Evolutionary conservation across 306 rosid species (phyloP), one percentile per base, ranked within the genome.

Genomic region (Vachellia pachyceras): DNA sequence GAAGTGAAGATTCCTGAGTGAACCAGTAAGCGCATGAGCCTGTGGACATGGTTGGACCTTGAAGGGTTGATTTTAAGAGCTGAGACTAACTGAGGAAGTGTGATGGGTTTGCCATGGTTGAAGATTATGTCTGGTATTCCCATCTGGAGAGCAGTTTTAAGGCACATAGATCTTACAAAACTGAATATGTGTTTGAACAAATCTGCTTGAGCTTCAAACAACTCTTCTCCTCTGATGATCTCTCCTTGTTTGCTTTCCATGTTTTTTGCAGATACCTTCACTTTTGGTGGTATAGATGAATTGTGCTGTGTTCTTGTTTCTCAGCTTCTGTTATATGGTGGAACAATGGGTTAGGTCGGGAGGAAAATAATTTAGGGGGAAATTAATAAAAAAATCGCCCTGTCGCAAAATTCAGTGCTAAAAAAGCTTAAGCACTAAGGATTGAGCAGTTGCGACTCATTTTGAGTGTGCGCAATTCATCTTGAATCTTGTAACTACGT

Each of bases 11-110:
- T 25, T 29, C 67, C 67, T 11, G 39, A 61, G 18, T 61, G 39
- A 29, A 61, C 67, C 39, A 61, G 67, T 25, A 61, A 11, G 67
- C 67, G 39, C 67, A 61, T 61, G 18, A 61, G 39, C n/a, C 67
- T 29, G 18, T 23, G 40, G 35, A 58, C 7, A 11, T 61, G 6
- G 39, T 12, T 29, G 39, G 67, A 61, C 8, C 40, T 61, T 61
- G 67, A 61, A 61, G 67, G 37, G 17, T 61, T 12, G 39, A 61
- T 61, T 11, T 61, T 61, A 4, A 25, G 67, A 17, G 39, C 39
- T 61, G 37, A 61, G 39, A 61, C 13, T 29, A 61, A 61, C 37
- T 61, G 18, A 61, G 67, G 3, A 11, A 61, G 67, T 25, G 67
- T 11, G 17, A 61, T 61, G 17, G 67, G 40, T 61, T 23, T 22